A percentile compares a stretch with the other conserved stretches of the same genome.
Evolutionary conservation across 805 yeast genomes (phyloP).

Genomic region (Candida chauliodis): DNA sequence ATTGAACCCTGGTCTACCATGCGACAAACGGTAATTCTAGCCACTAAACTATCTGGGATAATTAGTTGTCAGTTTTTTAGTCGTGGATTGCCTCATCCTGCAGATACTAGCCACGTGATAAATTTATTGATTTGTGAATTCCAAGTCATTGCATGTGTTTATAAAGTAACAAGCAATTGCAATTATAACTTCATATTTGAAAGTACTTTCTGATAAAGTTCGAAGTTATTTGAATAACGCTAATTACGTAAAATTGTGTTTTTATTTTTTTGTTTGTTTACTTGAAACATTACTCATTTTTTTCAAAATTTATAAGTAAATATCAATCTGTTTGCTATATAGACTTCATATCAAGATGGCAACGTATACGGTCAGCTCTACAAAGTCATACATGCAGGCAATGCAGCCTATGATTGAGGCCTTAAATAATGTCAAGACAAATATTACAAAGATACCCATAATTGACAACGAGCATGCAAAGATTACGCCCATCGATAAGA

Average conservation of each 20-base stretch:
- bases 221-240: too few species aligned
- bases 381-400: conserved; percentile 75
- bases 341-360: too few species aligned
- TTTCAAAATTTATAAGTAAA: too few species aligned
- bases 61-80: too few species aligned
- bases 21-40: conserved; percentile 29
- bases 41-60: conserved; percentile 27
- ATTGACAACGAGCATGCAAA: conserved; percentile 33
- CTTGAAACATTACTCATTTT: not conserved
- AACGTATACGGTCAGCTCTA: conserved; percentile 51
- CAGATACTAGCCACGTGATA: not conserved
- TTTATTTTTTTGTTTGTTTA: not conserved
- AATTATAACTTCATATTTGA: too few species aligned
- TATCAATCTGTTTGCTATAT: too few species aligned
- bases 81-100: too few species aligned
- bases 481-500: conserved; percentile 22
- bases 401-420: conserved; percentile 66
- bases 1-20: conserved; percentile 29
- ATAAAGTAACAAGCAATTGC: too few species aligned
- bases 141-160: too few species aligned
- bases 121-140: not conserved
- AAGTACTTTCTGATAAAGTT: too few species aligned
- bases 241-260: too few species aligned
- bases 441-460: conserved; percentile 27
- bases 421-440: conserved; percentile 26